Conservation (phyloP, 1,284 basidiomycete genomes). For the Sporisorium scitamineum region DNA sequence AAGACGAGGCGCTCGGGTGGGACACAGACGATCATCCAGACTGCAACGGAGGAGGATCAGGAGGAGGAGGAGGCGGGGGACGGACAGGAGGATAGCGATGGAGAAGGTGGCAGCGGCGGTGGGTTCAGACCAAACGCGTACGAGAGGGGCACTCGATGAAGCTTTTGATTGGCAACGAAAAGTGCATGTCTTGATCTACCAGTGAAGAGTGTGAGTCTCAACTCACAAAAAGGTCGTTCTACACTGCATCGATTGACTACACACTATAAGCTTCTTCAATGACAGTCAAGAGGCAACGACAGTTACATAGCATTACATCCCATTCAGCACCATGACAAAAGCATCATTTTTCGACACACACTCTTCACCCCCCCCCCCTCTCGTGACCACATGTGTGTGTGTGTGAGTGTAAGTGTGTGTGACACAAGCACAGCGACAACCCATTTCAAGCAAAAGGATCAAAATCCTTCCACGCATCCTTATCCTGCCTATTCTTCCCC, state of each 20-base stretch:
- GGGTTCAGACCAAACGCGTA: slow-evolving; percentile 35
- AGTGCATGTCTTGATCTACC: too few species aligned
- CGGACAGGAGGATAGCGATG: slow-evolving; percentile 7
- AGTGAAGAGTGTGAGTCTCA: too few species aligned
- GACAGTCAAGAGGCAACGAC: too few species aligned
- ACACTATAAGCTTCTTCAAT: too few species aligned
- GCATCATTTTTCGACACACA: too few species aligned
- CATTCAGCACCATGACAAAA: too few species aligned
- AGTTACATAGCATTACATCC: too few species aligned
- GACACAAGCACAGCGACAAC: too few species aligned
- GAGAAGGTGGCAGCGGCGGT: not conserved
- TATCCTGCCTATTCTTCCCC: not conserved
- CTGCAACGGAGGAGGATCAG: not conserved
- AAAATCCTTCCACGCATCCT: slow-evolving; percentile 56
- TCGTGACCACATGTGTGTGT: too few species aligned
- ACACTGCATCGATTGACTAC: too few species aligned
- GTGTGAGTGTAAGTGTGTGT: too few species aligned
- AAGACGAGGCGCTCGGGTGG: slow-evolving; percentile 6
- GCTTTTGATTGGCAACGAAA: not conserved
- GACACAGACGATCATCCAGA: slow-evolving; percentile 25
- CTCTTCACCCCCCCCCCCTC: not conserved
- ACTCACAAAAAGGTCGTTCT: too few species aligned
- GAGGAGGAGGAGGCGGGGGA: not conserved
- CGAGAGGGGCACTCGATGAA: slow-evolving; percentile 28
- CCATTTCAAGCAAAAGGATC: slow-evolving; percentile 51